phyloP scores from a whole-genome alignment of 768 basidiomycete genomes.

The Hygrophorus pudorinus region DNA sequence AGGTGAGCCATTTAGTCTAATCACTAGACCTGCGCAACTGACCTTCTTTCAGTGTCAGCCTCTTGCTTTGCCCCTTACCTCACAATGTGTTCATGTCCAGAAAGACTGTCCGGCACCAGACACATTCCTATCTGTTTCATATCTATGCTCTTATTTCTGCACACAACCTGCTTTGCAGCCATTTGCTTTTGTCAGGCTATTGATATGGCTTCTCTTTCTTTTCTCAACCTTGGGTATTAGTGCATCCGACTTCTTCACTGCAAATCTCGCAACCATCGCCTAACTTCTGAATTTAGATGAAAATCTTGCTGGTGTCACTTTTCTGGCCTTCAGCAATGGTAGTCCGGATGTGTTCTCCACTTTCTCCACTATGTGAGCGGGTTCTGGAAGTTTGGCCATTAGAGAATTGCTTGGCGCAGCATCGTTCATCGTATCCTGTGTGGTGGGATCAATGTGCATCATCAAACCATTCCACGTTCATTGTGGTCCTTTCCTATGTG shows the following conservation, averaged over 20 bases:
- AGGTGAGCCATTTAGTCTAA: slow-evolving; percentile 12
- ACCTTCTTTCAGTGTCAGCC: slow-evolving; percentile 49
- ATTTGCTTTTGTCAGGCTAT: slow-evolving; percentile 47
- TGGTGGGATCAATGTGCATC: slow-evolving; percentile 94
- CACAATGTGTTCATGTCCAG: slow-evolving; percentile 60
- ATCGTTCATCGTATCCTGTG: slow-evolving; percentile 90
- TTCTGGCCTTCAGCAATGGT: slow-evolving; percentile 95
- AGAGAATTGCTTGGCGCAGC: slow-evolving; percentile 95
- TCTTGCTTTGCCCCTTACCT: slow-evolving; percentile 34
- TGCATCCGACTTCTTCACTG: slow-evolving; percentile 96
- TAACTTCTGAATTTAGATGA: slow-evolving; percentile 81
- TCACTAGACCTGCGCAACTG: background rate
- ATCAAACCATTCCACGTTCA: slow-evolving; percentile 90
- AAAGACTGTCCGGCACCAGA: slow-evolving; percentile 44
- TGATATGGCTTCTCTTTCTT: slow-evolving; percentile 81
- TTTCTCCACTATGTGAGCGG: slow-evolving; percentile 80
- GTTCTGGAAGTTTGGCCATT: slow-evolving; percentile 83
- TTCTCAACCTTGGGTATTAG: slow-evolving; percentile 94
- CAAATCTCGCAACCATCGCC: slow-evolving; percentile 87
- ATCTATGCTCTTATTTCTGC: slow-evolving; percentile 67
- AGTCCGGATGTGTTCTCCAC: slow-evolving; percentile 96
- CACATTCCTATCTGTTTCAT: slow-evolving; percentile 63
- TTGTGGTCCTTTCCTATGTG: slow-evolving; percentile 75
- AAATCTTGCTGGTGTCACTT: slow-evolving; percentile 92
- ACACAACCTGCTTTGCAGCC: slow-evolving; percentile 44